These are phyloP conservation scores for Daldinia caldariorum DNA, from an alignment of 495 filamentous ascomycete species.

Conservation along the genomic window DNA sequence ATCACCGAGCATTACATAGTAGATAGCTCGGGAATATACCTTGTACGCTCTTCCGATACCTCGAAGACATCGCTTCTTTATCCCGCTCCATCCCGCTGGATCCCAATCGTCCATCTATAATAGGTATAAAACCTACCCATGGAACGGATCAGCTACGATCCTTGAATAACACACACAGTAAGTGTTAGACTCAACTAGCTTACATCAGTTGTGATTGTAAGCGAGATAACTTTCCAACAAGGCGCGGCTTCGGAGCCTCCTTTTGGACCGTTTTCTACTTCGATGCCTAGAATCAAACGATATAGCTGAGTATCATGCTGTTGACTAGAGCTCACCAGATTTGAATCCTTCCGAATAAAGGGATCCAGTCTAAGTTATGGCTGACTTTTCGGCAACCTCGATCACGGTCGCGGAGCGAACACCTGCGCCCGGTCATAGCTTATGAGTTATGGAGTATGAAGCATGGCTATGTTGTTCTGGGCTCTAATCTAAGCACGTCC, in stretches of 20 bases:
- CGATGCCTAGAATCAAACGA: background rate
- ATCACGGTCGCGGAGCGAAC: background rate
- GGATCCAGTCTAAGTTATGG: constrained; percentile 2
- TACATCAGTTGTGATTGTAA: background rate
- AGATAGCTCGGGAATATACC: background rate
- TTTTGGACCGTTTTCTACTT: background rate
- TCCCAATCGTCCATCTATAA: constrained; percentile 6
- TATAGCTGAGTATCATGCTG: constrained; percentile 1
- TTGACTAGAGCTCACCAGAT: constrained; percentile 8
- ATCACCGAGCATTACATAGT: background rate
- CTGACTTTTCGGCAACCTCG: background rate
- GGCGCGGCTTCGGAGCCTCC: constrained; percentile 5
- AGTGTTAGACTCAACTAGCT: background rate
- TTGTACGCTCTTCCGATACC: no score
- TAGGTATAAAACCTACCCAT: background rate
- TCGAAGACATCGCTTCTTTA: no score
- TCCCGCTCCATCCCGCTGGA: background rate
- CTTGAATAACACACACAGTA: constrained; percentile 2
- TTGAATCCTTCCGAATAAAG: background rate
- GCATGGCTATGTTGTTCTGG: background rate
- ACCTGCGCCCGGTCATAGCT: background rate
- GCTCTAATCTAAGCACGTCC: background rate
- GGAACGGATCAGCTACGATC: constrained; percentile 3
- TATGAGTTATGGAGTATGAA: background rate
- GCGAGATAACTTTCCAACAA: background rate